phyloP scores from a whole-genome alignment of 176 grass and related monocot genomes.

The Musa troglodytarum region DNA sequence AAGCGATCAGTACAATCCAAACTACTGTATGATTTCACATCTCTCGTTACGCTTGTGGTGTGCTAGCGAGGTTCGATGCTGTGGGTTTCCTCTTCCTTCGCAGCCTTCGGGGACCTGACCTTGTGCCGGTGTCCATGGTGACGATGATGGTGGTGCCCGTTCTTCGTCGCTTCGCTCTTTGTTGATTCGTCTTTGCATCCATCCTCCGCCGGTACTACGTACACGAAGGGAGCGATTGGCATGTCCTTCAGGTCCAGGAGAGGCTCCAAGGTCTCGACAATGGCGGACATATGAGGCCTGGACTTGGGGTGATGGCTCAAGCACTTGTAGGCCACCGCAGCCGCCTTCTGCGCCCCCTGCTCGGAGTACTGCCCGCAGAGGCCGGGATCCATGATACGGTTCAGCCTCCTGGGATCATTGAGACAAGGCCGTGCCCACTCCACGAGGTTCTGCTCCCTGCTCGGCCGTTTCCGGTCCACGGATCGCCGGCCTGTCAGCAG shows the following conservation, averaged over 20 bases:
- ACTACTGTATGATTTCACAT: too few species aligned
- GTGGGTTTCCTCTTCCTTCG: neutral
- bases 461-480: constrained; percentile 62
- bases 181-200: neutral
- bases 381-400: constrained; percentile 56
- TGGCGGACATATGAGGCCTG: constrained; percentile 66
- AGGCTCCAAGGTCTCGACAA: constrained; percentile 68
- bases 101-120: neutral
- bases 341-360: constrained; percentile 53
- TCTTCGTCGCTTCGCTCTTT: constrained; percentile 2
- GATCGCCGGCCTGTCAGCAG: constrained; percentile 52
- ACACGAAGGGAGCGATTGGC: constrained; percentile 37
- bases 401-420: constrained; percentile 47
- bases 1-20: too few species aligned
- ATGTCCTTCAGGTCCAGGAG: constrained; percentile 52
- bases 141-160: neutral
- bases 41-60: too few species aligned
- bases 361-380: constrained; percentile 68
- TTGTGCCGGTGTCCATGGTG: neutral
- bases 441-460: constrained; percentile 76
- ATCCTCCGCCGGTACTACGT: constrained; percentile 24
- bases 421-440: constrained; percentile 57
- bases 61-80: too few species aligned
- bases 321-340: constrained; percentile 62
- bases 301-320: constrained; percentile 60